Evolutionary conservation across 495 filamentous ascomycete species (phyloP).

Genomic region (Aspergillus affinis): DNA sequence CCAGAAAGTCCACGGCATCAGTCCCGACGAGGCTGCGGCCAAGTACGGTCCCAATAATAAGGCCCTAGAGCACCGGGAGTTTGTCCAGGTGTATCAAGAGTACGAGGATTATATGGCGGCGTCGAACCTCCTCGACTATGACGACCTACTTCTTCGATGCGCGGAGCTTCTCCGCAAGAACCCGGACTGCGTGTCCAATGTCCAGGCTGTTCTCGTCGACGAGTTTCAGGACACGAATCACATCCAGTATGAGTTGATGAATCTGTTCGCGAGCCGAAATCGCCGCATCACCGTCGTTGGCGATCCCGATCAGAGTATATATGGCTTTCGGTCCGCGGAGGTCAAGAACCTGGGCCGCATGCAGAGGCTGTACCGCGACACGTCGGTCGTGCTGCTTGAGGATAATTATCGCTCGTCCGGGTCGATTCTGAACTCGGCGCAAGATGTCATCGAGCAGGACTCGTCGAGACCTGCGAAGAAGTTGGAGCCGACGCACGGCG

Average conservation of each 20-base stretch:
- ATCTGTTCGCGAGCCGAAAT: slow-evolving; percentile 70
- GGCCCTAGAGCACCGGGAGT: slow-evolving; percentile 65
- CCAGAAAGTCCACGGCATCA: slow-evolving; percentile 72
- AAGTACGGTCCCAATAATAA: slow-evolving; percentile 42
- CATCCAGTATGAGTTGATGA: slow-evolving; percentile 95
- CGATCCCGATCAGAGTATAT: slow-evolving; percentile 98
- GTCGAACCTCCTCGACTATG: slow-evolving; percentile 90
- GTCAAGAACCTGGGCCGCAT: slow-evolving; percentile 84
- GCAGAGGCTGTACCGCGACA: slow-evolving; percentile 71
- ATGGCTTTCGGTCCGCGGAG: slow-evolving; percentile 96
- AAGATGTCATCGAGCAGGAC: slow-evolving; percentile 93
- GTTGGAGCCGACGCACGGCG: slow-evolving; percentile 76
- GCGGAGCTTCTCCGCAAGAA: slow-evolving; percentile 73
- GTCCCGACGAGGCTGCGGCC: slow-evolving; percentile 43
- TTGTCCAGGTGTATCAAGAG: slow-evolving; percentile 70
- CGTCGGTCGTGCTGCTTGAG: slow-evolving; percentile 81
- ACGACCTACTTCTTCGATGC: slow-evolving; percentile 86
- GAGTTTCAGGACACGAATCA: slow-evolving; percentile 98
- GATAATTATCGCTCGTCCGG: slow-evolving; percentile 95
- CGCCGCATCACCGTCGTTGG: slow-evolving; percentile 89
- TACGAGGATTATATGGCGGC: slow-evolving; percentile 73
- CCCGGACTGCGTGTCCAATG: slow-evolving; percentile 85
- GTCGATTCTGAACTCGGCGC: slow-evolving; percentile 78
- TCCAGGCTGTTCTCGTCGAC: slow-evolving; percentile 91
- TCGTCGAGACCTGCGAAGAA: slow-evolving; percentile 71